A percentile compares a stretch with the other conserved stretches of the same genome.
These are phyloP conservation scores for Lactarius pseudohatsudake DNA, from an alignment of 768 basidiomycete species.

Conservation along the genomic window DNA sequence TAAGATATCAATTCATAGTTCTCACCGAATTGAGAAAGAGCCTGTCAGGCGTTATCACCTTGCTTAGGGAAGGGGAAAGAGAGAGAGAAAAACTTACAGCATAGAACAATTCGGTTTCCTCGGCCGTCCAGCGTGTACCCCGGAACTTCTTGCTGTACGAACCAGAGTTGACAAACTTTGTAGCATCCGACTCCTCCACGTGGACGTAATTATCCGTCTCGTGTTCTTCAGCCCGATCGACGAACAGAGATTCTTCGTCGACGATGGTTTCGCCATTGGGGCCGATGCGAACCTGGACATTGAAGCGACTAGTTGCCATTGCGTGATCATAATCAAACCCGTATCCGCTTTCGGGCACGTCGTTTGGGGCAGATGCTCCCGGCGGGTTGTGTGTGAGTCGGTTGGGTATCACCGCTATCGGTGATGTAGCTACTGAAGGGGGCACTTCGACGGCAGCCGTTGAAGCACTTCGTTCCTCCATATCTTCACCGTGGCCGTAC, in stretches of 20 bases:
- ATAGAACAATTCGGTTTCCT: slow-evolving; percentile 87
- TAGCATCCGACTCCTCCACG: slow-evolving; percentile 77
- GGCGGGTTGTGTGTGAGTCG: slow-evolving; percentile 15
- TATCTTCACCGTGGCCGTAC: slow-evolving; percentile 60
- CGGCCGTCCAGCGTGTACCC: slow-evolving; percentile 86
- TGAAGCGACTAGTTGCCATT: slow-evolving; percentile 68
- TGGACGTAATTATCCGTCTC: slow-evolving; percentile 75
- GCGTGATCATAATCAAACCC: slow-evolving; percentile 71
- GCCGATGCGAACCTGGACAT: slow-evolving; percentile 84
- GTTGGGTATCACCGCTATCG: slow-evolving; percentile 1
- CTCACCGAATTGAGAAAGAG: slow-evolving; percentile 86
- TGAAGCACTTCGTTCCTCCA: slow-evolving; percentile 36
- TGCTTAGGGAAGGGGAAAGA: neutral
- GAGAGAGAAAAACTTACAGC: slow-evolving; percentile 50
- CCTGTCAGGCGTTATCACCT: slow-evolving; percentile 46
- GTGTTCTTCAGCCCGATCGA: slow-evolving; percentile 67
- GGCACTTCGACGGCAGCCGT: slow-evolving; percentile 2
- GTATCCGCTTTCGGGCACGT: slow-evolving; percentile 47
- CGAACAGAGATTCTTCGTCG: slow-evolving; percentile 80
- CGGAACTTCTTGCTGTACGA: slow-evolving; percentile 78
- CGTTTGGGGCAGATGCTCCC: slow-evolving; percentile 28
- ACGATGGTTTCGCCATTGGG: slow-evolving; percentile 85
- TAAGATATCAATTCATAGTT: slow-evolving; percentile 92
- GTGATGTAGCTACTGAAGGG: slow-evolving; percentile 6
- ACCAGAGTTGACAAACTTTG: slow-evolving; percentile 82